phyloP scores from a whole-genome alignment of 176 grass and related monocot species.

The Leersia perrieri region DNA sequence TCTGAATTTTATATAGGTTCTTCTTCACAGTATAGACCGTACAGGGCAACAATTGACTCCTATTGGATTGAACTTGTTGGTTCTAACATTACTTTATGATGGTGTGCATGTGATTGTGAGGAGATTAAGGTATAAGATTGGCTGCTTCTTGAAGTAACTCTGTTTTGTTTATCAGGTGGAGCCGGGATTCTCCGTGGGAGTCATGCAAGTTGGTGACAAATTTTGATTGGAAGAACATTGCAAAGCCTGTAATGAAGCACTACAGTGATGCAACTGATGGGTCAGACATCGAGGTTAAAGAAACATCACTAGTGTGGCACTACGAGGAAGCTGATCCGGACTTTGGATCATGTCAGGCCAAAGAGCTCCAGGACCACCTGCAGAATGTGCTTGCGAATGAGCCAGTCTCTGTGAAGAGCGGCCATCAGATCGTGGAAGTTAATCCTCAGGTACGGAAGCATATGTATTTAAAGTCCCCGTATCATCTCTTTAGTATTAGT shows the following conservation, averaged over 20 bases:
- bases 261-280: constrained; percentile 56
- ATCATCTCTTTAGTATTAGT: constrained; percentile 1
- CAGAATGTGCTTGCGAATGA: constrained; percentile 55
- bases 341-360: constrained; percentile 61
- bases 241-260: constrained; percentile 40
- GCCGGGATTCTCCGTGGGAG: constrained; percentile 46
- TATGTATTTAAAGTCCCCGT: constrained; percentile 8
- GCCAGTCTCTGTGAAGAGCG: constrained; percentile 54
- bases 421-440: constrained; percentile 59
- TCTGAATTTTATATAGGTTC: neutral
- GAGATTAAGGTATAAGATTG: constrained; percentile 6
- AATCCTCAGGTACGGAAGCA: constrained; percentile 54
- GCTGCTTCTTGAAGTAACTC: constrained; percentile 2
- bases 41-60: neutral
- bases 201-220: constrained; percentile 18
- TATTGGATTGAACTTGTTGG: neutral
- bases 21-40: neutral
- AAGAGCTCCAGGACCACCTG: constrained; percentile 59
- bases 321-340: constrained; percentile 60
- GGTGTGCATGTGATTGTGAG: constrained; percentile 15
- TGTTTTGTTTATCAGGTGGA: constrained; percentile 44
- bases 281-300: constrained; percentile 50
- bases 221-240: constrained; percentile 53
- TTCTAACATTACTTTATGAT: constrained; percentile 6
- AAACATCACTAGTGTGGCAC: constrained; percentile 70